phyloP scores from a whole-genome alignment of 106 monocot genomes.

The Gastrodia elata region DNA sequence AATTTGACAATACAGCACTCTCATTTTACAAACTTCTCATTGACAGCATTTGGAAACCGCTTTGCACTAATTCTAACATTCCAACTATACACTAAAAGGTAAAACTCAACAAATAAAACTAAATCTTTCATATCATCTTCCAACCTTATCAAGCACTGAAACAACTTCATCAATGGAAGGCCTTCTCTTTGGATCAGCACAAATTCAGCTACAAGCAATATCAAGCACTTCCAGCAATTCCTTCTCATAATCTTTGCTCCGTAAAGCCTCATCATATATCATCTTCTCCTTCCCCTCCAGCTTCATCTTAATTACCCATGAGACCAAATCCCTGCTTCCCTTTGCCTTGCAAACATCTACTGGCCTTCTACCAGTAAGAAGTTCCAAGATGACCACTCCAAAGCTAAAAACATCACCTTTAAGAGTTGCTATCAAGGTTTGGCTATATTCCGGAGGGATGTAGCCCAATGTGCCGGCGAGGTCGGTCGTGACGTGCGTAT shows the following conservation, averaged over 20 bases:
- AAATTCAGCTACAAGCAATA: slow-evolving; percentile 42
- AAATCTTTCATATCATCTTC: slow-evolving; percentile 13
- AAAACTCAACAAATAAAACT: not conserved
- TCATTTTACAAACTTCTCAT: too few species aligned
- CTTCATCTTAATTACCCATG: slow-evolving; percentile 54
- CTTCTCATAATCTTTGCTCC: slow-evolving; percentile 33
- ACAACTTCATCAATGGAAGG: slow-evolving; percentile 60
- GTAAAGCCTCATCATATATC: slow-evolving; percentile 36
- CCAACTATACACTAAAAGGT: not conserved
- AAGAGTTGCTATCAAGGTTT: slow-evolving; percentile 36
- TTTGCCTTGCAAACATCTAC: slow-evolving; percentile 47
- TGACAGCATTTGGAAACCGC: not conserved
- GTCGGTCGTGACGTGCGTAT: slow-evolving; percentile 66
- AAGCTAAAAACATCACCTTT: slow-evolving; percentile 65
- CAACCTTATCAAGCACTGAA: slow-evolving; percentile 43
- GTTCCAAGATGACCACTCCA: slow-evolving; percentile 53
- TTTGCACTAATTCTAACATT: not conserved
- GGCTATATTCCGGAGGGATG: slow-evolving; percentile 65
- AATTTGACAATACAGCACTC: too few species aligned
- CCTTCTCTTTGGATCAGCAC: slow-evolving; percentile 33
- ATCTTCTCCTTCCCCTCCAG: slow-evolving; percentile 34
- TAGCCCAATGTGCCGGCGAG: slow-evolving; percentile 61
- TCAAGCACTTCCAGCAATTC: slow-evolving; percentile 44
- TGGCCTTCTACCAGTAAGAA: slow-evolving; percentile 47
- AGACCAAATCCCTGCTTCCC: slow-evolving; percentile 42